Base-by-base conservation (phyloP, 169 alveolate genomes). In the Eimeria falciformis region DNA sequence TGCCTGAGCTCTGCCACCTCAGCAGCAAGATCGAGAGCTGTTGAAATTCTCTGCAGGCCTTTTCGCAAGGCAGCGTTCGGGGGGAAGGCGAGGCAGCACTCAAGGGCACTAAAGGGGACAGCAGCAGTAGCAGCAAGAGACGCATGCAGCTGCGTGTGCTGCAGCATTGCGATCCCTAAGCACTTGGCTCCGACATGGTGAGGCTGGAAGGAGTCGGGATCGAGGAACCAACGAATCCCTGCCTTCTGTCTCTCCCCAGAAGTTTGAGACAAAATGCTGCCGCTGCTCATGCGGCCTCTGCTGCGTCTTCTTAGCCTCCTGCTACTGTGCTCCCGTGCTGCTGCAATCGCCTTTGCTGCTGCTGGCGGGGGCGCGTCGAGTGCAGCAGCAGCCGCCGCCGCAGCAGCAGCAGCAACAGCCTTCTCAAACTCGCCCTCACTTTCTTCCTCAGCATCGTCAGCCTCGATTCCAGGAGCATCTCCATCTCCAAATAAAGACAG, bases 291-390 rank as follows among this genome's bases (percentile, higher is more conserved):
- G 58, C 55, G 37, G 79, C 75, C 21, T n/a, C 73, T 21, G 77
- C 89, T 56, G 47, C 75, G n/a, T 6, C 89, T 12, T 23, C 66
- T 5, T 9, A 85, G 83, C 1, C 69, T n/a, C 73, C 69, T 23
- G 66, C 92, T 45, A 73, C 92, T 66, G 18, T 45, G 3, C 45
- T 46, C 58, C 3, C 84, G 23, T 17, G 92, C 92, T 43, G 77
- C 75, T 14, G 92, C 92, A 47, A 85, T 53, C 5, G 92, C 92
- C 43, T 85, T 85, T 17, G 65, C 92, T 6, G 82, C 62, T 9
- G 92, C 92, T 27, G 75, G 83, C 1, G 92, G 92, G 5, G 92
- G 92, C 25, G 92, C 92, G 68, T 85, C 77, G 9, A 85, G 71
- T 0, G 92, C 92, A n/a, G 84, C 92, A 18, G 79, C 75, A 2